These are phyloP conservation scores for Naganishia sp. DNA, from an alignment of 1,284 basidiomycete genomes.

Conservation along the genomic window DNA sequence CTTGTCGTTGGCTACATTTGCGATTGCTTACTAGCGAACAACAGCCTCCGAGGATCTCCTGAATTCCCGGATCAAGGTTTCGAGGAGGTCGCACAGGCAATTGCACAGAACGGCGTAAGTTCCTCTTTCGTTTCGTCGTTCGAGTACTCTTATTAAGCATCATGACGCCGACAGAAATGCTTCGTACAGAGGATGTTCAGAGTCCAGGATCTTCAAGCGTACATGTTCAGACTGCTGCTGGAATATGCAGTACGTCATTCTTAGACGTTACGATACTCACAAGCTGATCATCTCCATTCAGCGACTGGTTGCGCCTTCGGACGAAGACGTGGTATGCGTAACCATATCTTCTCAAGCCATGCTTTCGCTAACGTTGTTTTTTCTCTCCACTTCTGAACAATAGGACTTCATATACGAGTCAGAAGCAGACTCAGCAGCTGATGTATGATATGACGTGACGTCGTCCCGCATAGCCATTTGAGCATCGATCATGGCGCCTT, in stretches of 20 bases:
- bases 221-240: slow-evolving; percentile 52
- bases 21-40: not conserved
- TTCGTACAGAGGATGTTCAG: slow-evolving; percentile 52
- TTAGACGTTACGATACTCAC: not conserved
- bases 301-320: slow-evolving; percentile 27
- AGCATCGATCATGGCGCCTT: not conserved
- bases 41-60: slow-evolving; percentile 50
- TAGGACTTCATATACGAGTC: slow-evolving; percentile 20
- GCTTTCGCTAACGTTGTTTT: not conserved
- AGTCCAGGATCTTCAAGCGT: slow-evolving; percentile 51
- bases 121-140: slow-evolving; percentile 4
- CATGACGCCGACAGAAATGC: slow-evolving; percentile 41
- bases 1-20: not conserved
- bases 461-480: not conserved
- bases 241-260: slow-evolving; percentile 45
- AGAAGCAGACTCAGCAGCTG: not conserved
- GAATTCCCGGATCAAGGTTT: slow-evolving; percentile 46
- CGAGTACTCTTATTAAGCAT: not conserved
- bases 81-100: slow-evolving; percentile 51
- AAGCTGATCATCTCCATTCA: not conserved
- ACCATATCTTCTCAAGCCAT: not conserved
- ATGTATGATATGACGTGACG: not conserved
- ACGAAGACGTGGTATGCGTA: slow-evolving; percentile 24
- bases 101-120: slow-evolving; percentile 50
- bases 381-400: not conserved